phyloP scores from a whole-genome alignment of 805 yeast species.

The Cyberlindnera xylosilytica region DNA sequence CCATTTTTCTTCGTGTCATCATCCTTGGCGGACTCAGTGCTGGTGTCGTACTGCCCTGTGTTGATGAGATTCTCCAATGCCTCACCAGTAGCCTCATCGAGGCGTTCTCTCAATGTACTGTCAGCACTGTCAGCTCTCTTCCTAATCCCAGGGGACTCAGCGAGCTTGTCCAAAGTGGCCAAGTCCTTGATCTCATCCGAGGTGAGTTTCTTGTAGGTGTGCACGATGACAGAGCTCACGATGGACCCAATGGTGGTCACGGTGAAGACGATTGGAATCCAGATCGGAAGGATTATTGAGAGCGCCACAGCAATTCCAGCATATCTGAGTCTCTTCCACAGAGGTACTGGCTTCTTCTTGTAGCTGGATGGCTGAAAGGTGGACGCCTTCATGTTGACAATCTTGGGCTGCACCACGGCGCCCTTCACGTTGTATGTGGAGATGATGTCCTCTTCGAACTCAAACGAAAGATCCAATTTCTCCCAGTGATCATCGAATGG shows the following conservation, averaged over 20 bases:
- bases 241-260: slow-evolving; percentile 32
- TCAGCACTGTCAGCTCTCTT: neutral
- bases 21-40: slow-evolving; percentile 18
- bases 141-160: neutral
- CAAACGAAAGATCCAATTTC: slow-evolving; percentile 36
- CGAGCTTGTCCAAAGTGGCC: slow-evolving; percentile 1
- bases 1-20: neutral
- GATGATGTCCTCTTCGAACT: slow-evolving; percentile 40
- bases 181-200: slow-evolving; percentile 13
- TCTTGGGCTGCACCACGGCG: slow-evolving; percentile 39
- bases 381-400: slow-evolving; percentile 48
- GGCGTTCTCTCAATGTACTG: slow-evolving; percentile 11
- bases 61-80: slow-evolving; percentile 26
- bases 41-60: slow-evolving; percentile 18
- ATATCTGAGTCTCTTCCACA: slow-evolving; percentile 23
- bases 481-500: slow-evolving; percentile 67
- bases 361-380: slow-evolving; percentile 10
- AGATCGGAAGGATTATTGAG: slow-evolving; percentile 38
- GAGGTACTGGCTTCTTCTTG: slow-evolving; percentile 11
- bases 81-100: slow-evolving; percentile 26
- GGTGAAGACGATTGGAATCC: slow-evolving; percentile 46
- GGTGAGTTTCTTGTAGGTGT: slow-evolving; percentile 25
- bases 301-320: slow-evolving; percentile 23
- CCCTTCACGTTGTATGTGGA: slow-evolving; percentile 35
- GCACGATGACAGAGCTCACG: slow-evolving; percentile 39